Evolutionary conservation across 1,139 yeast genomes (phyloP), one percentile per base, ranked within the genome.

Genomic region (Kurtzmaniella quercitrusa): DNA sequence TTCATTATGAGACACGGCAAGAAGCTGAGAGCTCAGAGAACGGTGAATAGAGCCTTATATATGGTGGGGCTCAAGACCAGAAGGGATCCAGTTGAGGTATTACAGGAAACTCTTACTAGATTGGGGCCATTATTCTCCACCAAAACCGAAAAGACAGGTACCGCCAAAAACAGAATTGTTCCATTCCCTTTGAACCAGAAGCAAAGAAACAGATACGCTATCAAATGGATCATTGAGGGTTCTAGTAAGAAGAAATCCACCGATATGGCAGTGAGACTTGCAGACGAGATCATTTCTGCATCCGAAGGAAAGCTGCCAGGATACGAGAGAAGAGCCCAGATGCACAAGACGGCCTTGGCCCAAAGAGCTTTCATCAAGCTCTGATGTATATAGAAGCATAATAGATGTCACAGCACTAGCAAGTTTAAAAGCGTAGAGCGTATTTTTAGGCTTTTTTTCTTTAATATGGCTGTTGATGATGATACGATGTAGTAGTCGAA

Each of bases 1-100:
- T 76, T 90, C 67, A 82, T 93, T 48, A 94, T 94, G 98, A 81
- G 89, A 59, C 83, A 88, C 58, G 99, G 99, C 41, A 82, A 84
- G 63, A 93, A 91, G 63, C 80, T 89, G 44, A 70, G 75, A 44
- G 97, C 98, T 1, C 85, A 84, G 59, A 84, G 77, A 55, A 73
- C 77, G 44, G 75, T 94, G 49, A 77, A 85, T 45, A 78, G 85
- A 59, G 95, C 97, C 1, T 71, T 93, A 45, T 90, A 90, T 58
- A 71, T 91, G 45, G 84, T 93, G 14, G 82, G 86, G 63, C 70
- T 88, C 53, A 80, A 81, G 56, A 73, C 82, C 18, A 77, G 94
- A 65, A 56, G 68, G 51, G 89, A 88, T 58, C 98, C 98, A 2
- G 83, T 91, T 15, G 76, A 75, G 43, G 74, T 87, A 18, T 75